These are phyloP conservation scores for Gnomoniopsis smithogilvyi DNA, from an alignment of 2,329 filamentous ascomycete species.

Conservation along the genomic window DNA sequence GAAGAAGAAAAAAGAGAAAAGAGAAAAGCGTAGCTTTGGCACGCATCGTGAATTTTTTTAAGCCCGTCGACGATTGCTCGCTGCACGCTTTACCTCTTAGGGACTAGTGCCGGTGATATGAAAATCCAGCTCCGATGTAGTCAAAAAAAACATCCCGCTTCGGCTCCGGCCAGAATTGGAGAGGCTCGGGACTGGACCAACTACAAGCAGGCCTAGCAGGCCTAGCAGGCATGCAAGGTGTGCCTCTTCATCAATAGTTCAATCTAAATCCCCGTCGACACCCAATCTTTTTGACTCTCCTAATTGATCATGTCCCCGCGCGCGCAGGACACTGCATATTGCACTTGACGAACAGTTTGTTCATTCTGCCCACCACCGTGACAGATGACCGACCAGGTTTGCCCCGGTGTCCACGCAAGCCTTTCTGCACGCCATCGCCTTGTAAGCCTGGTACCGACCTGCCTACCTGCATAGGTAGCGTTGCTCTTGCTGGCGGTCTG, in stretches of 20 bases:
- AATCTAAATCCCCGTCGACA: constrained; percentile 19
- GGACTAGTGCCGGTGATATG: constrained; percentile 1
- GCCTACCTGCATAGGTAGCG: not conserved
- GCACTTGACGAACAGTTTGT: not conserved
- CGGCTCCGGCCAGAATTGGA: not conserved
- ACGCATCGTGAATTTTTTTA: constrained; percentile 18
- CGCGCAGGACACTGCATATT: constrained; percentile 1
- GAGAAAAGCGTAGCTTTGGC: constrained; percentile 21
- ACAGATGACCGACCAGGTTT: not conserved
- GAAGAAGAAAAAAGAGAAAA: constrained; percentile 58
- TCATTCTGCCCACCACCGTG: not conserved
- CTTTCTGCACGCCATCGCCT: constrained; percentile 1
- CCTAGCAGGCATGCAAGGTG: not conserved
- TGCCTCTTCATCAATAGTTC: constrained; percentile 15
- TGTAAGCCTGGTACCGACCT: not conserved
- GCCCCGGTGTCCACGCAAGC: constrained; percentile 4
- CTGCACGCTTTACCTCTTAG: not conserved
- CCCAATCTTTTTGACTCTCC: constrained; percentile 6
- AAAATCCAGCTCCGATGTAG: constrained; percentile 11
- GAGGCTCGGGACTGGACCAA: not conserved
- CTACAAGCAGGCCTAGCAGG: too few relatives aligned
- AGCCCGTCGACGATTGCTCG: constrained; percentile 11
- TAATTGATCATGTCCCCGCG: not conserved
- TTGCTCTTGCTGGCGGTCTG: not conserved
- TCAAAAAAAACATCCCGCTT: not conserved